Base-by-base conservation (phyloP, 805 yeast species). In the Scheffersomyces stipitis region DNA sequence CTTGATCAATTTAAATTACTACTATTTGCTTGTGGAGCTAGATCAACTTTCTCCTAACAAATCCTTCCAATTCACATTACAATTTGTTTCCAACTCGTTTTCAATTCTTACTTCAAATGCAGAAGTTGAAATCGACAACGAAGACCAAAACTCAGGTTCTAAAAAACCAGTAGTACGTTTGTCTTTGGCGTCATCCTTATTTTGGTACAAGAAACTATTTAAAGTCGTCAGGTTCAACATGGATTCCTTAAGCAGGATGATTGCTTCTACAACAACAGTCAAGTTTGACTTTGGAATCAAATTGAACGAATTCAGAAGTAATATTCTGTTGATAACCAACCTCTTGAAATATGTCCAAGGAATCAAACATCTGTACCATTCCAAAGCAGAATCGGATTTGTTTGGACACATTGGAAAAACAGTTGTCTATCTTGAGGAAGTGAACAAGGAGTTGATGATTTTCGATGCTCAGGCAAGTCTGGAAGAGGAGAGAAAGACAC, bases 71-170 rank as follows among this genome's bases (percentile, higher is more conserved):
- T 67, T 67, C 45, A 60, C 71, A 5, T 52, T 66, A 13, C 73
- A 69, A 40, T 69, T 67, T 40, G 50, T 69, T 28, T 62, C 67
- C 16, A 64, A 64, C 44, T 64, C 66, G 9, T 68, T 66, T 41
- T 52, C 67, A 10, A 56, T 69, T 33, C 43, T 69, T 10, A 49
- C 63, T 22, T 40, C 53, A 9, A 55, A 57, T 18, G n/a, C 37
- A 18, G 47, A 45, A 14, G 6, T 24, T 12, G 31, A 33, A 3
- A 36, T 37, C 12, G 24, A 36, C 9, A 31, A 35, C 15, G 16
- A 9, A 3, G 33, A 13, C 20, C 10, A n/a, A n/a, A n/a, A n/a
- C n/a, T 13, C 48, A 44, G 17, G 18, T 18, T 10, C 31, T 28
- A 28, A 46, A 16, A 49, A 45, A 18, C 42, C 40, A 13, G 33